A percentile compares a stretch with the other conserved stretches of the same genome.
Conservation (phyloP, 169 alveolate species). For the Plasmodium vivax region DNA sequence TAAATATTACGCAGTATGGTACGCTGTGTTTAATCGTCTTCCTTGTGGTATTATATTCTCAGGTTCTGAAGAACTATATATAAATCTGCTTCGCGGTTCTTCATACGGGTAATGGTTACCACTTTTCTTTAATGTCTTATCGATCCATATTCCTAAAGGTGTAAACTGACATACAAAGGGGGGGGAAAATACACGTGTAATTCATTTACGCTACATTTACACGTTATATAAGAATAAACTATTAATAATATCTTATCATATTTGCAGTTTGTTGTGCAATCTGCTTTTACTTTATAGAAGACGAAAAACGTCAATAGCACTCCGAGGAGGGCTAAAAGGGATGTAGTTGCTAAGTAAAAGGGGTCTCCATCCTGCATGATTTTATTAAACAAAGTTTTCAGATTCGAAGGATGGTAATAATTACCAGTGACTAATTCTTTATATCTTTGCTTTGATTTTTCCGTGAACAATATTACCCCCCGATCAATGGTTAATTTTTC, state of each 20-base stretch:
- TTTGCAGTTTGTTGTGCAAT: neutral
- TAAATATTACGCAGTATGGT: neutral
- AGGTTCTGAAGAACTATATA: neutral
- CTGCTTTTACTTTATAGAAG: no score
- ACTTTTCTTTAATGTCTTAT: neutral
- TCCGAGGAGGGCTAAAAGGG: neutral
- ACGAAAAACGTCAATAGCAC: neutral
- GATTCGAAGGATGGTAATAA: neutral
- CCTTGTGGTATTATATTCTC: neutral
- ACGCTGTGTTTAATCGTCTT: neutral
- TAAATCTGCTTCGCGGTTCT: neutral
- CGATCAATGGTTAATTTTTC: neutral
- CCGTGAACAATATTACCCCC: neutral
- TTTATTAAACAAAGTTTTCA: neutral
- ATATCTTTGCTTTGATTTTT: neutral
- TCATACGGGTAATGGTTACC: neutral
- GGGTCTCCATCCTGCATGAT: neutral
- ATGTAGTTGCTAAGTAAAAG: neutral
- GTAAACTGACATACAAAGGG: neutral
- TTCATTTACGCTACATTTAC: neutral
- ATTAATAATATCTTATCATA: neutral
- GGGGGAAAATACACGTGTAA: neutral
- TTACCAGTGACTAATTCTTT: neutral
- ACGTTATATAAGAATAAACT: neutral
- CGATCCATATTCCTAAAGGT: neutral